Evolutionary conservation across 2,329 filamentous ascomycete genomes (phyloP), one percentile per base, ranked within the genome.

Genomic region (Nemania abortiva): DNA sequence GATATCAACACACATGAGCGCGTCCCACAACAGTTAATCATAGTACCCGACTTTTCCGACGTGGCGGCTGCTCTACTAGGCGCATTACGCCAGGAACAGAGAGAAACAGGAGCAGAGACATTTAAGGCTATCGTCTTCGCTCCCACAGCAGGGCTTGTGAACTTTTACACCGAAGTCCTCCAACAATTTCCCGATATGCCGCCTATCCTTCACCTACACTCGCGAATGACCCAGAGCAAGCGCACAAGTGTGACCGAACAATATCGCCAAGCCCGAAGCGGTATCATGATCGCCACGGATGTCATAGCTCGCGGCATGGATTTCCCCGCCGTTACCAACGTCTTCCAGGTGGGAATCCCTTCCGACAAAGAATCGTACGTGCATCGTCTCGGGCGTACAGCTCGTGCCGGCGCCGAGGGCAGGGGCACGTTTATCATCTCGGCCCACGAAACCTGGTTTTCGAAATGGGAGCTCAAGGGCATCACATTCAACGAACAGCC

Each of bases 111-210:
- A 57, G 74, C 78, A 11, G 79, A 82, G 6, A 84, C 86, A 1
- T 95, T 97, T 87, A 97, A 97, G 82, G 92, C 92, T 34, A 94
- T 97, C 73, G 82, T 95, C 42, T 97, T 95, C 81, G 91, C 91
- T 72, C 91, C 91, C 63, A 88, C 87, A 0, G 86, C 87, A 2
- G 83, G 82, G 2, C 81, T 84, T 1, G 86, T 85, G 4, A 85
- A 84, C 49, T 84, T 88, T 56, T 86, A 88, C 74, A 81, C 83
- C 24, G 76, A 83, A 15, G 65, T 88, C 22, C 81, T 88, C 3
- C 78, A 77, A 29, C 70, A 74, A 22, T 73, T 83, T 22, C 74
- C 80, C 1, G 82, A 80, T 11, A 73, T 86, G 42, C 82, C 86
- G 0, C 76, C 81, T 2, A 81, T 85, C 9, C 82, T 79, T 29